Percentiles rank a stretch among this genome's conserved stretches.
Evolutionary conservation across 371 early-diverging fungal species (phyloP).

Genomic region (Actinomucor elegans): DNA sequence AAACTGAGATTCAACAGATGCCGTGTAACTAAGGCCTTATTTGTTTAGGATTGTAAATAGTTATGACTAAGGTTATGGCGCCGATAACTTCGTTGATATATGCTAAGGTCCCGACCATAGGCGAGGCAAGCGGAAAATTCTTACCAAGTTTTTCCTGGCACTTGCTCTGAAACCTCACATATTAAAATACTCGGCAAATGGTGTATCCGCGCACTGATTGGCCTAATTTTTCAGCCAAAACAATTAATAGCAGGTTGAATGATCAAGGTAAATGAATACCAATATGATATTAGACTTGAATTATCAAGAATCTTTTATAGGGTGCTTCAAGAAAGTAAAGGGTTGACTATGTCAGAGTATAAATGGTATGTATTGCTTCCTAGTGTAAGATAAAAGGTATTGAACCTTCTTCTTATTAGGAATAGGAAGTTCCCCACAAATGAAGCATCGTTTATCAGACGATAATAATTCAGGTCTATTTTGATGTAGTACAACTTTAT

Average conservation of each 20-base stretch:
- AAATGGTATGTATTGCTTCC: background rate
- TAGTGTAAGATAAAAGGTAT: background rate
- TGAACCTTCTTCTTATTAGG: constrained; percentile 4
- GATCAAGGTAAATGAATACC: too few species aligned
- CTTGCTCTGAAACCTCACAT: background rate
- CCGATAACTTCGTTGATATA: too few species aligned
- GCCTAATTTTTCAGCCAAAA: background rate
- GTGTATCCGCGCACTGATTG: background rate
- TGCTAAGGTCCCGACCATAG: too few species aligned
- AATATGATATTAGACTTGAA: constrained; percentile 13
- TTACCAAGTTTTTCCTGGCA: too few species aligned
- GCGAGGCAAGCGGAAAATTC: too few species aligned
- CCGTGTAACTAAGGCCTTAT: too few species aligned
- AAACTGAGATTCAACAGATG: too few species aligned
- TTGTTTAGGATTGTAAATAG: too few species aligned
- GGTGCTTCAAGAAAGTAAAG: background rate
- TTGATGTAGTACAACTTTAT: background rate
- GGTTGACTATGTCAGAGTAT: background rate
- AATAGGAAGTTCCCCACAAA: background rate
- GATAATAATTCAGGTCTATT: constrained; percentile 1
- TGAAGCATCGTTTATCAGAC: constrained; percentile 3
- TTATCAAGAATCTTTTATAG: background rate
- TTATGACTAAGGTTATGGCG: too few species aligned
- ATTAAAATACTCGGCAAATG: background rate
- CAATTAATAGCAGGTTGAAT: background rate